Evolutionary conservation across 2,329 filamentous ascomycete genomes (phyloP), one percentile per base, ranked within the genome.

Genomic region (Beauveria bassiana): DNA sequence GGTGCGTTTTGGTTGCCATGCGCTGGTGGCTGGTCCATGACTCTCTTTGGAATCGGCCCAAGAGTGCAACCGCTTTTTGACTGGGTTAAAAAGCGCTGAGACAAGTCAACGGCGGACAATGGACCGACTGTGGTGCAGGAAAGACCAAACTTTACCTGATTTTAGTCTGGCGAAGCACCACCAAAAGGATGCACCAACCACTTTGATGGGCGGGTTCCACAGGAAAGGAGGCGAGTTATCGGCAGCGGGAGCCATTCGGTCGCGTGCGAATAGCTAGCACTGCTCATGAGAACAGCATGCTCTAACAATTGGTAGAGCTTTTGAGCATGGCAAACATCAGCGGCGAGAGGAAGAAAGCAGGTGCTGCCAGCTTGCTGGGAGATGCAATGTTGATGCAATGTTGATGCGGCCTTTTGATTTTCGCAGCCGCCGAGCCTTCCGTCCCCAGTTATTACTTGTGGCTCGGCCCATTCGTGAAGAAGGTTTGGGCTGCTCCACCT

Each of bases 401-500:
- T 38, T 38, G 34, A 38, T 16, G 34, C 12, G 34, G 34, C 34
- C 45, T 20, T 20, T 46, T 26, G 43, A 22, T 46, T 46, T 46
- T n/a, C n/a, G 12, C 10, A 26, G 14, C 46, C 2, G 34, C 42
- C 51, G 34, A 53, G 20, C 42, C 10, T 43, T 20, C 42, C 42
- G 12, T 50, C 47, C 47, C 47, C 47, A 50, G 10, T 52, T 52
- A 22, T 57, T 47, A 57, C 38, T 57, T 57, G 54, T 57, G 54
- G 54, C 54, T 47, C 54, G 54, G n/a, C 28, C 43, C 43, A 40
- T 26, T 57, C 10, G 26, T 16, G 8, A 47, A 56, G n/a, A 53
- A 40, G 45, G 43, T 47, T 57, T 18, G 40, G 43, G 28, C 18
- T 46, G 46, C 52, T 54, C 51, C 51, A 38, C 51, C 51, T 42